Evolutionary conservation across 2,329 filamentous ascomycete species (phyloP), one percentile per base, ranked within the genome.

Genomic region (Teratosphaeria viscida): DNA sequence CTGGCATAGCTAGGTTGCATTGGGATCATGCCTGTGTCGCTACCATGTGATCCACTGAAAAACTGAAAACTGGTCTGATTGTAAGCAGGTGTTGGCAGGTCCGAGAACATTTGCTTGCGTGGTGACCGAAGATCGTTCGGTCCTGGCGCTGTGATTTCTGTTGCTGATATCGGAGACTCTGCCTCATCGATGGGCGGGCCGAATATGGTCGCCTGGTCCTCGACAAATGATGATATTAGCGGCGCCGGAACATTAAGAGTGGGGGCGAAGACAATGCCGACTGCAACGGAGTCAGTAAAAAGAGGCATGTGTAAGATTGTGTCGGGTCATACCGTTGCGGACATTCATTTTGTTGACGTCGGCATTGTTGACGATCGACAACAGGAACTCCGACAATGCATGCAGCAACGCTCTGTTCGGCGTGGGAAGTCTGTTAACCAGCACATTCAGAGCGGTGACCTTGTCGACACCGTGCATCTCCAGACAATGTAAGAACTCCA

Each of bases 271-370:
- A 99, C 92, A 67, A 99, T 97, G 64, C 94, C 92, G 58, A 99
- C 90, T 76, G 62, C 37, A 35, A 56, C 29, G 4, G 12, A 19
- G 32, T 27, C 49, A 49, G 29, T 27, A 35, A 35, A 14, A 26
- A 55, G 37, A 32, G n/a, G 26, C 19, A 23, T 49, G 6, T 23
- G 43, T 19, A 23, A 14, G 54, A 23, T 5, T 16, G 16, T 14
- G 16, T 12, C 3, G 6, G 32, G 16, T 6, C 27, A 71, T 67
- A 76, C 74, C 77, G 70, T 99, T 99, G 65, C 92, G 86, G 57
- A 96, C 89, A 11, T 89, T 96, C 94, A 99, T 99, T 80, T 96
- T 97, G 78, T 99, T 99, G 63, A 88, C 79, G 67, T 89, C 86
- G 6, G 90, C 81, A 67, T 96, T 91, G 74, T 94, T 91, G 70